phyloP scores from a whole-genome alignment of 1,139 yeast species.

The Kazachstania sp. region DNA sequence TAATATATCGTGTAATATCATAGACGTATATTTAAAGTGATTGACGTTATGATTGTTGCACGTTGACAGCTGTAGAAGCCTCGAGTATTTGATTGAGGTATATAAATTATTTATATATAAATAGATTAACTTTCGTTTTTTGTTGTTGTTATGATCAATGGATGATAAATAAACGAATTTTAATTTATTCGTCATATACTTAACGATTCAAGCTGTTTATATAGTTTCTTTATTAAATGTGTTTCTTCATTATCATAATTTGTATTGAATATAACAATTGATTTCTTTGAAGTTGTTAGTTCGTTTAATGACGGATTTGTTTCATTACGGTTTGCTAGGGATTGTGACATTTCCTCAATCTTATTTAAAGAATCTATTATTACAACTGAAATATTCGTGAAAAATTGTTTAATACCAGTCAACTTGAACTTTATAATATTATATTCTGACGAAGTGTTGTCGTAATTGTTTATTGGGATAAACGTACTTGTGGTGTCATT shows the following conservation, averaged over 20 bases:
- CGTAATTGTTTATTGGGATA: background rate
- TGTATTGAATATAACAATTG: background rate
- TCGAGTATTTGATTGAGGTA: too few relatives aligned
- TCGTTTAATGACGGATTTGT: background rate
- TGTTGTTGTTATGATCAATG: too few relatives aligned
- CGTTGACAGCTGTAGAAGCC: too few relatives aligned
- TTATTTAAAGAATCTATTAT: background rate
- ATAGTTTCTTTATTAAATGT: background rate
- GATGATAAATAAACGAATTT: background rate
- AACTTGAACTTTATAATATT: background rate
- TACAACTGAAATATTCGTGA: background rate
- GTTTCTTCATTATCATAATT: background rate
- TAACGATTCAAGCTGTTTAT: background rate
- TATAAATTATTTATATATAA: too few relatives aligned
- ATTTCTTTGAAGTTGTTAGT: background rate
- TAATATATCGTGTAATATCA: too few relatives aligned
- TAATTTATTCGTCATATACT: background rate
- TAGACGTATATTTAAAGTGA: too few relatives aligned
- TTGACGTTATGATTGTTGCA: too few relatives aligned
- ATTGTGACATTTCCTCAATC: background rate
- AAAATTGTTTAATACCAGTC: background rate
- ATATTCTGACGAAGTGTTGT: background rate
- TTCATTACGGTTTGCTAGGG: background rate
- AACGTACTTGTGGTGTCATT: background rate
- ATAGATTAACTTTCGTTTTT: too few relatives aligned